Base-by-base conservation (phyloP, 192 early-diverging fungal species). In the Coemansia sp. region DNA sequence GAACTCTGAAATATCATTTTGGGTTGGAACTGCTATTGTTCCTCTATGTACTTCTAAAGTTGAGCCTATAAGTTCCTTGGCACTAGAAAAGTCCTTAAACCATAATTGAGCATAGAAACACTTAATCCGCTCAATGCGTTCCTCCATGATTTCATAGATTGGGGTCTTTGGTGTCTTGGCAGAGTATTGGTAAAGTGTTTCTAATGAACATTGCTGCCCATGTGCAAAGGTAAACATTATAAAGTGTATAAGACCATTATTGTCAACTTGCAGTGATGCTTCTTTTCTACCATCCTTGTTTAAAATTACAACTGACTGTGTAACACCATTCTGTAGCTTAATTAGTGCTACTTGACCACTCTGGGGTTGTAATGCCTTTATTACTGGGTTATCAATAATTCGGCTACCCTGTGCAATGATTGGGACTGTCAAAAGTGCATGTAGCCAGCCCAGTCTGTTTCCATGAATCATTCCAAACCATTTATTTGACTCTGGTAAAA, bases 71-170 rank as follows among this genome's bases (percentile, higher is more conserved):
- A 18, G 5, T 2, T n/a, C n/a, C 0, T 5, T 3, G 30, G 34
- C 38, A 15, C 7, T 17, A 8, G n/a, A 8, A 3, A 18, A 4
- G 38, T 40, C 58, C 22, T 82, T 82, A 69, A 85, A 85, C 93
- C 93, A 94, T n/a, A 94, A 81, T 52, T 85, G 78, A 49, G 81
- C 84, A 77, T 94, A 94, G 71, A 94, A 94, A 34, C 85, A 80
- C 71, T 91, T 91, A 72, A 94, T 91, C 43, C 93, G 83, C 44
- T 91, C 84, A 61, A 92, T 92, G 13, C 15, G 55, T 27, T 86
- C 91, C 67, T 81, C 71, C 19, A 65, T 57, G 12, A 57, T 39
- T 30, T 65, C 47, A 51, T 53, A 13, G 0, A 53, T 19, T 0
- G 37, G 34, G 0, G 7, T 7, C 2, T 4, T 17, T 1, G 34